These are phyloP conservation scores for Calycina marina DNA, from an alignment of 2,329 filamentous ascomycete species.

Conservation along the genomic window DNA sequence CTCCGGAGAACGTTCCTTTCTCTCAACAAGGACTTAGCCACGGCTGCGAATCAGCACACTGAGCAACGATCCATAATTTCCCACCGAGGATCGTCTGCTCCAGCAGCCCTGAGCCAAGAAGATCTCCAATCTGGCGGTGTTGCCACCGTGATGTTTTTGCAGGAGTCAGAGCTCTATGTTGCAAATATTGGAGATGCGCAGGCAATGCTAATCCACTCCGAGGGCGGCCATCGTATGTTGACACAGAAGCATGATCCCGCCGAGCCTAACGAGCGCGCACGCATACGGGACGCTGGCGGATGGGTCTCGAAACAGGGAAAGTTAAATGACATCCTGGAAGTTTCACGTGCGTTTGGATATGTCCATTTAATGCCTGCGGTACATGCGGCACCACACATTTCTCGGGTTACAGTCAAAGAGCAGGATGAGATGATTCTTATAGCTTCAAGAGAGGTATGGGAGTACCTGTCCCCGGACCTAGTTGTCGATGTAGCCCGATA, in stretches of 20 bases:
- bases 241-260: constrained; percentile 91
- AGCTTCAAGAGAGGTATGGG: constrained; percentile 88
- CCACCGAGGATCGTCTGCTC: constrained; percentile 56
- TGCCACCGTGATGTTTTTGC: constrained; percentile 80
- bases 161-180: constrained; percentile 79
- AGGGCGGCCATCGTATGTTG: constrained; percentile 68
- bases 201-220: constrained; percentile 85
- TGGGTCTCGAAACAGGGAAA: constrained; percentile 92
- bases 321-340: constrained; percentile 79
- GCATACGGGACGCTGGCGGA: constrained; percentile 86
- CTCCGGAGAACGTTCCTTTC: constrained; percentile 73
- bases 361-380: constrained; percentile 85
- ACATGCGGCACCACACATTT: constrained; percentile 77
- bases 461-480: constrained; percentile 78
- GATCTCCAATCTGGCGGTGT: constrained; percentile 84
- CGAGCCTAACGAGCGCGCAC: constrained; percentile 65
- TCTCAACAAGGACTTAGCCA: constrained; percentile 88
- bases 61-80: constrained; percentile 55
- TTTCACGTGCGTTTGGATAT: constrained; percentile 91
- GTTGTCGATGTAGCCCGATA: constrained; percentile 83
- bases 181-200: constrained; percentile 94
- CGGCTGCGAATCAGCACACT: constrained; percentile 63
- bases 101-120: constrained; percentile 71
- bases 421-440: constrained; percentile 89
- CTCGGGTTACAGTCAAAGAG: constrained; percentile 64